Evolutionary conservation across 148 eudicot genomes (phyloP), one percentile per base, ranked within the genome.

Genomic region (Hydrangea macrophylla): DNA sequence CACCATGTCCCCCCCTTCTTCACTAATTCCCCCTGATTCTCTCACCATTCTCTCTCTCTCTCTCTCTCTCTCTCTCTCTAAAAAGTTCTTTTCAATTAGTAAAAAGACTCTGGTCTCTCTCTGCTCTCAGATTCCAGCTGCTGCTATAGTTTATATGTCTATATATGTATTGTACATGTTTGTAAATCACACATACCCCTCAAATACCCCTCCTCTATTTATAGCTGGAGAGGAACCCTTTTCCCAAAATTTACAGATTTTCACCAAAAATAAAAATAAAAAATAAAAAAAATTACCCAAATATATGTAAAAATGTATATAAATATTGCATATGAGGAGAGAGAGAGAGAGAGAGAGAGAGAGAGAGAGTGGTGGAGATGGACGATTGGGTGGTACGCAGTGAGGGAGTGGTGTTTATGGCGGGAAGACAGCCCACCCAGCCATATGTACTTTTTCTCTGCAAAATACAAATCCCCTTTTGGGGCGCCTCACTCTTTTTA

Each of bases 401-500:
- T 24, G 42, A 44, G 15, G 64, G 26, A 31, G 62, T 55, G 74
- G 55, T 63, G 62, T 56, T 31, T 24, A 39, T 63, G 75, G 69
- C 62, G 67, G 75, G 69, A 64, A 72, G 59, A 30, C 69, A 55
- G 69, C 63, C 56, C 75, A 64, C 58, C 56, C 75, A 64, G 48
- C 69, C 39, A 55, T 64, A 20, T 64, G 63, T 64, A 72, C 75
- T 23, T 40, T 42, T 36, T 31, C 32, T 25, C 32, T 22, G 42
- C 30, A 69, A 44, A 10, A 20, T 26, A 65, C n/a, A 65, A 51
- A 22, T 2, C 18, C 30, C 12, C 9, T 53, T 23, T 67, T 24
- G 18, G 61, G 53, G 61, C 70, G 7, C 70, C 70, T 10, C 18
- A 48, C 23, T 18, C 17, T 48, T 48, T 48, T 15, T 15, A 1